phyloP scores from a whole-genome alignment of 2,329 filamentous ascomycete genomes.

The Neonectria ditissima region DNA sequence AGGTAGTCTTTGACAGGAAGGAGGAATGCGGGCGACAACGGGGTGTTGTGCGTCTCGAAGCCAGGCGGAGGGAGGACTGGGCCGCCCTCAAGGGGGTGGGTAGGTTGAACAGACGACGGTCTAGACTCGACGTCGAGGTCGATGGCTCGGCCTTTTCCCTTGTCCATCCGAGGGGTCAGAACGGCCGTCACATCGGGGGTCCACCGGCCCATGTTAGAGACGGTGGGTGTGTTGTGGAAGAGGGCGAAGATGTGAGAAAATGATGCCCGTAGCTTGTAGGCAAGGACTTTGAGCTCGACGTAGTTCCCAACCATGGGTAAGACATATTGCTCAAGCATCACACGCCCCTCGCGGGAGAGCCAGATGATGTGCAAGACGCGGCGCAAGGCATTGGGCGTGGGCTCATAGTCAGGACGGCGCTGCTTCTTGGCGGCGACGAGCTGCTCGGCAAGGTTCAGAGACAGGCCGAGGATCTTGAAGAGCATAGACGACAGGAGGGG shows the following conservation, averaged over 20 bases:
- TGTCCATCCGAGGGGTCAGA: constrained; percentile 53
- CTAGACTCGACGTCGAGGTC: constrained; percentile 56
- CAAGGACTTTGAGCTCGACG: constrained; percentile 87
- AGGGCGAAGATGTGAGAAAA: constrained; percentile 98
- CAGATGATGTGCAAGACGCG: constrained; percentile 92
- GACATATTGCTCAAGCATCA: constrained; percentile 88
- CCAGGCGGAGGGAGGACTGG: constrained; percentile 69
- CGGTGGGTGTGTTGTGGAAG: constrained; percentile 89
- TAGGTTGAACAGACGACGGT: constrained; percentile 60
- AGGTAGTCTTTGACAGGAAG: constrained; percentile 85
- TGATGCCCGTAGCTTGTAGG: constrained; percentile 90
- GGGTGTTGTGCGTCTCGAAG: constrained; percentile 56
- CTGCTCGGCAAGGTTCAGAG: constrained; percentile 86
- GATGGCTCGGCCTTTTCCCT: constrained; percentile 62
- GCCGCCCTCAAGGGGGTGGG: constrained; percentile 66
- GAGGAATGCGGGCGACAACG: constrained; percentile 76
- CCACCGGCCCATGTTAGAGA: constrained; percentile 71
- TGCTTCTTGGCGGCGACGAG: constrained; percentile 86
- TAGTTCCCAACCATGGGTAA: constrained; percentile 84
- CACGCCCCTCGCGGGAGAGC: constrained; percentile 90
- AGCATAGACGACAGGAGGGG: constrained; percentile 84
- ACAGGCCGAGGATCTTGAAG: constrained; percentile 91
- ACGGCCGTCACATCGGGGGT: constrained; percentile 59
- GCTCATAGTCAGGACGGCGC: constrained; percentile 82
- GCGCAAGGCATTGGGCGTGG: constrained; percentile 82